Conservation (phyloP, 306 rosid species). For the Sindora glabra region DNA sequence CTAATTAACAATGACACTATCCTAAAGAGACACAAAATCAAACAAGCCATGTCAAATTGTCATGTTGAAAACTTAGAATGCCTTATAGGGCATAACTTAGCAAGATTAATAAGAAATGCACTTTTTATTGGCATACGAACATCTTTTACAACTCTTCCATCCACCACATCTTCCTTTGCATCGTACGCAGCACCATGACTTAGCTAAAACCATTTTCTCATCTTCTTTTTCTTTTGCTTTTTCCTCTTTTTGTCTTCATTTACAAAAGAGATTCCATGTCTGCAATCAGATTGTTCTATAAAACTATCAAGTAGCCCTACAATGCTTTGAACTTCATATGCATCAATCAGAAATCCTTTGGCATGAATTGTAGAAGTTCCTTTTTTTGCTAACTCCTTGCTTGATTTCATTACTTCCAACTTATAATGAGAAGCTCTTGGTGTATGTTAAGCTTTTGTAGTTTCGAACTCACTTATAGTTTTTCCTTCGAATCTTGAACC, state of each 20-base stretch:
- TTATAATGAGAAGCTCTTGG: constrained; percentile 63
- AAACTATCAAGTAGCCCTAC: constrained; percentile 35
- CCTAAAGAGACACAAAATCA: too few species aligned
- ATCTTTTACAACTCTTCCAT: constrained; percentile 1
- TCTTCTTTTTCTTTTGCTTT: constrained; percentile 11
- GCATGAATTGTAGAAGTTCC: not conserved
- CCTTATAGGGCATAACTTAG: not conserved
- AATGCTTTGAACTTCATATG: constrained; percentile 51
- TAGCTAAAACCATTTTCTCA: constrained; percentile 28
- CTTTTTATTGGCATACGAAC: constrained; percentile 2
- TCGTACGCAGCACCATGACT: constrained; percentile 43
- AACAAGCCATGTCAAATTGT: too few species aligned
- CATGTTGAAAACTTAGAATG: not conserved
- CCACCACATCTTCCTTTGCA: constrained; percentile 43
- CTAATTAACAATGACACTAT: too few species aligned
- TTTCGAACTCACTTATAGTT: constrained; percentile 27
- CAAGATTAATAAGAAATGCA: not conserved
- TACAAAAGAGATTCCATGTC: not conserved
- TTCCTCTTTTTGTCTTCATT: constrained; percentile 9
- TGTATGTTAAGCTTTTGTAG: not conserved
- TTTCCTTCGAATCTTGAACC: constrained; percentile 44
- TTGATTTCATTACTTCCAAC: constrained; percentile 41
- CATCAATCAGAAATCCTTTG: constrained; percentile 44
- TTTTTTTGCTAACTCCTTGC: not conserved
- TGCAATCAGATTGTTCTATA: constrained; percentile 23